phyloP scores from a whole-genome alignment of 1,284 basidiomycete genomes.

The Phellopilus nigrolimitatus region DNA sequence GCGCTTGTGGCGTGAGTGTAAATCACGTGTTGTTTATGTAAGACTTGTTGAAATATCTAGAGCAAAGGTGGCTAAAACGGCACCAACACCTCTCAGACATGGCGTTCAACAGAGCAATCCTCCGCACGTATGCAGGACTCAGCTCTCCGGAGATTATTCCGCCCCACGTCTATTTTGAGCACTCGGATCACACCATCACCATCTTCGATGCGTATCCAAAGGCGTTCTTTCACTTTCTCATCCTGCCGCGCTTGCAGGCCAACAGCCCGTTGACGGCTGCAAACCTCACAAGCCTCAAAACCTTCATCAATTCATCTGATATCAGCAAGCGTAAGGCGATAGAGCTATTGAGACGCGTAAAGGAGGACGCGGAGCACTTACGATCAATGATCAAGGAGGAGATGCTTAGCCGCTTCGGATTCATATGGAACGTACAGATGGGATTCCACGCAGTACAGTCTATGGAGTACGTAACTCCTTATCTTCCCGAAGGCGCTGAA shows the following conservation, averaged over 20 bases:
- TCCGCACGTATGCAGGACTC: conserved; percentile 59
- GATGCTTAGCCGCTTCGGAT: conserved; percentile 76
- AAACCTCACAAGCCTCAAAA: conserved; percentile 52
- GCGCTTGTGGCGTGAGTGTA: too few relatives aligned
- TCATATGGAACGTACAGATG: conserved; percentile 73
- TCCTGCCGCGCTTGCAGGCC: conserved; percentile 36
- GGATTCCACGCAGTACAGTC: conserved; percentile 88
- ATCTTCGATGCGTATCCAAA: conserved; percentile 88
- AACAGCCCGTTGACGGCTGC: conserved; percentile 28
- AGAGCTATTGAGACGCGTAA: conserved; percentile 50
- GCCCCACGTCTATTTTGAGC: conserved; percentile 55
- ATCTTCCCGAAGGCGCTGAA: background rate
- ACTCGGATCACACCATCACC: conserved; percentile 58
- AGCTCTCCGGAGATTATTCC: conserved; percentile 50
- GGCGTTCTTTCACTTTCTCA: conserved; percentile 77
- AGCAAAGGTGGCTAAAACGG: too few relatives aligned
- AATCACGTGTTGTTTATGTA: too few relatives aligned
- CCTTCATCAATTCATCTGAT: conserved; percentile 42
- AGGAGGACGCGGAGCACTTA: conserved; percentile 50
- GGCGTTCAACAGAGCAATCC: conserved; percentile 31
- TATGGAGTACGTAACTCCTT: conserved; percentile 52
- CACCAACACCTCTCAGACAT: background rate
- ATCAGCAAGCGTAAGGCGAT: conserved; percentile 49
- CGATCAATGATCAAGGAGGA: conserved; percentile 69
- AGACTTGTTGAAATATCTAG: too few relatives aligned